A percentile compares a stretch with the other conserved stretches of the same genome.
phyloP scores from a whole-genome alignment of 148 eudicot genomes.

The Rhododendron ferrugineum region DNA sequence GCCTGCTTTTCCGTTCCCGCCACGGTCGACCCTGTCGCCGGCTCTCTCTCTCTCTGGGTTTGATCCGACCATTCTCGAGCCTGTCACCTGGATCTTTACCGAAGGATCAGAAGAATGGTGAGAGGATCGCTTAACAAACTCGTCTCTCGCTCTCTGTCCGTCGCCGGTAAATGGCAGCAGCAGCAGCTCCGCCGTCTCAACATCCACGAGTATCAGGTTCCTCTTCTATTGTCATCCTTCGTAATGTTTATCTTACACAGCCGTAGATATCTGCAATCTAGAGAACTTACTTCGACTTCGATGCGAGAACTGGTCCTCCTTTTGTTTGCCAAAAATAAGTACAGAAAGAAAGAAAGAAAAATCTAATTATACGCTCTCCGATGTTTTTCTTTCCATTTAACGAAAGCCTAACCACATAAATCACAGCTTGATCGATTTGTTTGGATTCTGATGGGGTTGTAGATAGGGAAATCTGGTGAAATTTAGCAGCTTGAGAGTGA shows the following conservation, averaged over 20 bases:
- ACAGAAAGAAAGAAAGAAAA: neutral
- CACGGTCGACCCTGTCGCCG: neutral
- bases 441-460: neutral
- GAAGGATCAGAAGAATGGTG: constrained; percentile 41
- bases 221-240: neutral
- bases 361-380: neutral
- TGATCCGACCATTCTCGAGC: neutral
- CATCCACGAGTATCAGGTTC: constrained; percentile 93
- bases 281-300: neutral
- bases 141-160: constrained; percentile 50
- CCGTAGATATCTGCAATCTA: neutral
- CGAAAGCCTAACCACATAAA: neutral
- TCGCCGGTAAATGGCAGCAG: constrained; percentile 89
- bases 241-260: neutral
- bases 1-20: neutral
- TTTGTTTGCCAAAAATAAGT: neutral
- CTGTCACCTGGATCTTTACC: neutral
- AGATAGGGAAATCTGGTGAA: neutral
- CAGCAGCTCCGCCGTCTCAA: constrained; percentile 98
- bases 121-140: constrained; percentile 60
- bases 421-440: neutral
- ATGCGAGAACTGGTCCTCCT: neutral
- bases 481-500: neutral
- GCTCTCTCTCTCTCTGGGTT: neutral
- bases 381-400: neutral